Base-by-base conservation (phyloP, 306 rosid genomes). In the Lathyrus oleraceus region DNA sequence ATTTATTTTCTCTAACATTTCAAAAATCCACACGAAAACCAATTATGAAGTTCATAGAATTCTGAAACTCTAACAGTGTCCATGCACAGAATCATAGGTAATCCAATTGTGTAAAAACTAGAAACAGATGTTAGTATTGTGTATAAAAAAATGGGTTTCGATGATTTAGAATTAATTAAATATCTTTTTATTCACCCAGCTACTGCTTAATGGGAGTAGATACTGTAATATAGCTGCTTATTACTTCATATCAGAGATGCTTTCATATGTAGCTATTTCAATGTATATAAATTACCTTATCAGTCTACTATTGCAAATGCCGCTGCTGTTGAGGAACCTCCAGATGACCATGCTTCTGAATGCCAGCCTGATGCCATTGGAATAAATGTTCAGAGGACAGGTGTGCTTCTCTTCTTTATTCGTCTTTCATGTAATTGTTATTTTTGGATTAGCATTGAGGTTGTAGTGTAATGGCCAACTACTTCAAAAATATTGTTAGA, bases 301-400 rank as follows among this genome's bases (percentile, higher is more conserved):
- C 79, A 91, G 97, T 61, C 80, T 72, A 58, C 39, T 44, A 60
- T 69, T 79, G 72, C 82, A 58, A 70, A 16, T 48, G 72, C 78
- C 64, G 54, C 51, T 73, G 71, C 64, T 64, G 48, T 47, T 68
- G 54, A 66, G 30, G 83, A 76, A 79, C 72, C 63, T 84, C 87
- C 69, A 57, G 61, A 65, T 32, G 80, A 48, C 69, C 71, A 49
- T 66, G 25, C 40, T 11, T 47, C 70, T 32, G 83, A 77, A 70
- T 79, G 68, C 64, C 88, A 49, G 74, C 87, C 89, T 51, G 87
- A 81, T 78, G 82, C 85, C 61, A 89, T 86, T 51, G 86, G 85
- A 82, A 84, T 85, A 19, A 79, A 85, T 65, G 91, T 84, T 75
- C 86, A 83, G 52, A 82, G 76, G 79, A 86, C 82, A 44, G 97